Percentiles rank a stretch among this genome's conserved stretches.
Conservation (phyloP, 495 filamentous ascomycete genomes). For the Penicillium cataractarum region DNA sequence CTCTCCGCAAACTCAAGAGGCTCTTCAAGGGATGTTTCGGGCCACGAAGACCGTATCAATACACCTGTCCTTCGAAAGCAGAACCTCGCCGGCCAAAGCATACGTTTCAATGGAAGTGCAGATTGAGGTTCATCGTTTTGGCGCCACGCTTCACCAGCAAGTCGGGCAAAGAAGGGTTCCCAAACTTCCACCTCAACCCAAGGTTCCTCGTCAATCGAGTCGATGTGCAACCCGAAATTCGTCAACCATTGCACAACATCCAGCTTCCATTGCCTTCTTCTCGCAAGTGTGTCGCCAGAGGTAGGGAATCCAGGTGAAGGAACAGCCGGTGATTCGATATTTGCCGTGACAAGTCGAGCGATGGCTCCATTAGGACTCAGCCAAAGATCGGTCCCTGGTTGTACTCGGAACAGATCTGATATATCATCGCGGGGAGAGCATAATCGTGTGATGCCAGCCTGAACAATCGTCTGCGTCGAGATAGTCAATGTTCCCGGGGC, state of each 20-base stretch:
- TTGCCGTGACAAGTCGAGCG: conserved; percentile 43
- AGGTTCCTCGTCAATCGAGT: conserved; percentile 38
- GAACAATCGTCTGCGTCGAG: conserved; percentile 42
- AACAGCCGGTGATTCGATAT: conserved; percentile 23
- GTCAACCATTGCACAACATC: conserved; percentile 45
- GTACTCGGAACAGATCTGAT: conserved; percentile 22
- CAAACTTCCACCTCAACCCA: conserved; percentile 54
- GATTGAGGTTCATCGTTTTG: conserved; percentile 39
- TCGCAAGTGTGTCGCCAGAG: conserved; percentile 18
- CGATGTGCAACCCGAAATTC: conserved; percentile 43
- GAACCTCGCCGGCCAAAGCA: conserved; percentile 53
- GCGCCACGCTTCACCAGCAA: conserved; percentile 44
- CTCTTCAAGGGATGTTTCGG: conserved; percentile 42
- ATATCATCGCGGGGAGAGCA: conserved; percentile 27
- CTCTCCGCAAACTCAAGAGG: conserved; percentile 68
- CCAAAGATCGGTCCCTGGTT: conserved; percentile 49
- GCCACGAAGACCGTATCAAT: conserved; percentile 19
- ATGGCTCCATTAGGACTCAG: conserved; percentile 54
- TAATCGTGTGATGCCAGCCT: conserved; percentile 43
- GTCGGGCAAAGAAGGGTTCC: conserved; percentile 49
- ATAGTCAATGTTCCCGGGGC: conserved; percentile 43
- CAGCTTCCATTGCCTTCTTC: conserved; percentile 42
- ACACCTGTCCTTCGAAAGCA: conserved; percentile 45
- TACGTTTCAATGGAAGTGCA: conserved; percentile 47
- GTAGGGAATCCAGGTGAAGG: conserved; percentile 29